A percentile compares a stretch with the other conserved stretches of the same genome.
Conservation (phyloP, 2,329 filamentous ascomycete species). For the Aspergillus fructus region DNA sequence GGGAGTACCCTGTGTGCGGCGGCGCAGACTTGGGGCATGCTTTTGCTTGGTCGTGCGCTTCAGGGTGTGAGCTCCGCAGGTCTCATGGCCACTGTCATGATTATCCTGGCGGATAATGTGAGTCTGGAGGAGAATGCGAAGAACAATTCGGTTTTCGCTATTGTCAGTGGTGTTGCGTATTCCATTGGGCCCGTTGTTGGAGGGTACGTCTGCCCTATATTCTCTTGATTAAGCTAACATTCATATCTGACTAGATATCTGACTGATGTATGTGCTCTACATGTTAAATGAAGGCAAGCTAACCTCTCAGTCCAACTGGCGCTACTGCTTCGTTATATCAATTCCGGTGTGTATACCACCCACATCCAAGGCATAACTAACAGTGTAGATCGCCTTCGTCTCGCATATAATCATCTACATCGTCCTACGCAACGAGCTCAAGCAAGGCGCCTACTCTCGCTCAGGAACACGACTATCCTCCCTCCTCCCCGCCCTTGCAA, state of each 20-base stretch:
- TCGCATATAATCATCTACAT: conserved; percentile 57
- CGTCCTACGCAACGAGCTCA: conserved; percentile 58
- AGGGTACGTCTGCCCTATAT: conserved; percentile 34
- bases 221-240: background rate
- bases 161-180: conserved; percentile 61
- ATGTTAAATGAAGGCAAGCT: conserved; percentile 36
- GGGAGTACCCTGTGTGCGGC: conserved; percentile 64
- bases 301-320: conserved; percentile 53
- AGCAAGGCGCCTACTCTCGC: conserved; percentile 50
- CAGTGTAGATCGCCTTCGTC: conserved; percentile 43
- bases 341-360: conserved; percentile 50
- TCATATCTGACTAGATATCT: conserved; percentile 24
- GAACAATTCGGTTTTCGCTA: conserved; percentile 62
- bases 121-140: conserved; percentile 60
- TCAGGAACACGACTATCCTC: conserved; percentile 30
- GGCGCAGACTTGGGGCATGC: conserved; percentile 55
- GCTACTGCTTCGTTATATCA: conserved; percentile 67
- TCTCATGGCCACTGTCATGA: conserved; percentile 59
- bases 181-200: conserved; percentile 63
- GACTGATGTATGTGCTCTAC: conserved; percentile 25
- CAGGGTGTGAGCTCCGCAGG: conserved; percentile 64
- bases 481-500: conserved; percentile 51
- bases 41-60: conserved; percentile 63
- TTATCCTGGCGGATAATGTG: conserved; percentile 66
- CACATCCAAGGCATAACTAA: conserved; percentile 25